A percentile compares a stretch with the other conserved stretches of the same genome.
Conservation (phyloP, 495 filamentous ascomycete genomes). For the Aspergillus nidulans region DNA sequence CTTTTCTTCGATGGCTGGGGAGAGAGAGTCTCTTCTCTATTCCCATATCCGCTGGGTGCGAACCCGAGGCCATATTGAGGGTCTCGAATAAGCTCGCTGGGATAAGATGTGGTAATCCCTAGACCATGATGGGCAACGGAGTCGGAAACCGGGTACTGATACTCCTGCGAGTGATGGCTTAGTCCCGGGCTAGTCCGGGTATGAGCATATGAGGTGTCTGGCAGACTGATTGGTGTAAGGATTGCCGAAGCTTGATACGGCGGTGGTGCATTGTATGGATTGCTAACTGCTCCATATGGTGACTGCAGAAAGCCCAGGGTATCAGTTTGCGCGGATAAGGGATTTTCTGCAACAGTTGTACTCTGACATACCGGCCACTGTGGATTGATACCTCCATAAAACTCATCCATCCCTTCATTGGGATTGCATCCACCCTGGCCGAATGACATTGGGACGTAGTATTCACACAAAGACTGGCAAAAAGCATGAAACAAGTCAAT, state of each 20-base stretch:
- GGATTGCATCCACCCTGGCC: constrained; percentile 18
- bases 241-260: constrained; percentile 25
- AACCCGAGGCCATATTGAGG: constrained; percentile 22
- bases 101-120: constrained; percentile 37
- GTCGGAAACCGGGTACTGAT: constrained; percentile 30
- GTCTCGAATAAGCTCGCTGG: constrained; percentile 27
- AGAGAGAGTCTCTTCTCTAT: constrained; percentile 24
- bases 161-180: constrained; percentile 40
- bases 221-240: constrained; percentile 39
- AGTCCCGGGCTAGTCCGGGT: constrained; percentile 33
- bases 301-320: constrained; percentile 18
- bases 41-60: constrained; percentile 20
- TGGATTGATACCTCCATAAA: constrained; percentile 25
- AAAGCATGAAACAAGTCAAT: constrained; percentile 21
- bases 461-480: constrained; percentile 14
- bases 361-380: constrained; percentile 36
- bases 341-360: neutral
- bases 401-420: constrained; percentile 27
- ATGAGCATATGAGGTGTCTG: constrained; percentile 32
- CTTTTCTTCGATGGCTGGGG: constrained; percentile 28
- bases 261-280: constrained; percentile 32
- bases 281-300: constrained; percentile 24
- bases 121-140: constrained; percentile 30
- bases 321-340: constrained; percentile 15
- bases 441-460: constrained; percentile 26